These are phyloP conservation scores for Calonectria leucothoes DNA, from an alignment of 2,329 filamentous ascomycete genomes.

Conservation along the genomic window DNA sequence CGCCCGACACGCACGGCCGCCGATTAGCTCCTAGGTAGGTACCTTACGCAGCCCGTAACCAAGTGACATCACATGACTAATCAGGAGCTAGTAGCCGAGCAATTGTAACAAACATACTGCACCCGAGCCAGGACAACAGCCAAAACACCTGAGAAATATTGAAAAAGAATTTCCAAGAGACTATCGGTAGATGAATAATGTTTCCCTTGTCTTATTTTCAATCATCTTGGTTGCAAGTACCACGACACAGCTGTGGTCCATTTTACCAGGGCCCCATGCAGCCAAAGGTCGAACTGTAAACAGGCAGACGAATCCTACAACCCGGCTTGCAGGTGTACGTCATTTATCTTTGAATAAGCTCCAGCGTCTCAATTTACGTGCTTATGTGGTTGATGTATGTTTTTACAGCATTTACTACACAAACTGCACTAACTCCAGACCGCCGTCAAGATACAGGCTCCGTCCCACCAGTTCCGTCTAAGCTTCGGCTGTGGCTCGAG, in stretches of 20 bases:
- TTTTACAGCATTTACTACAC: neutral
- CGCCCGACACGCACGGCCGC: slow-evolving; percentile 42
- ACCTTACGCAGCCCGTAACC: slow-evolving; percentile 17
- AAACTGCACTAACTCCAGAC: neutral
- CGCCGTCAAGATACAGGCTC: neutral
- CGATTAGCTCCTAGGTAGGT: slow-evolving; percentile 33
- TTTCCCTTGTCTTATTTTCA: too few species aligned
- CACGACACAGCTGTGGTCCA: too few species aligned
- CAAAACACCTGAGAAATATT: too few species aligned
- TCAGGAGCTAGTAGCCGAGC: too few species aligned
- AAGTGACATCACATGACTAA: slow-evolving; percentile 56
- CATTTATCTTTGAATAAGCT: neutral
- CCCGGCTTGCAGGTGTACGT: neutral
- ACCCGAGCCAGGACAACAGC: too few species aligned
- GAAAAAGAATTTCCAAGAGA: too few species aligned
- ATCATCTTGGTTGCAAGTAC: too few species aligned
- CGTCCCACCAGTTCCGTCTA: slow-evolving; percentile 28
- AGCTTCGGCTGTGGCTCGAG: slow-evolving; percentile 41
- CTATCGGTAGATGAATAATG: too few species aligned
- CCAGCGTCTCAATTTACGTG: neutral
- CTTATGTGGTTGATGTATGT: neutral
- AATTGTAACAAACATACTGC: too few species aligned
- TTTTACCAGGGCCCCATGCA: too few species aligned
- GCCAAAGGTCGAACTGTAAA: neutral
- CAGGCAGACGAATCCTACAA: neutral